Percentiles rank a stretch among this genome's conserved stretches.
These are phyloP conservation scores for Tarenaya hassleriana DNA, from an alignment of 345 rosid species.

Conservation along the genomic window DNA sequence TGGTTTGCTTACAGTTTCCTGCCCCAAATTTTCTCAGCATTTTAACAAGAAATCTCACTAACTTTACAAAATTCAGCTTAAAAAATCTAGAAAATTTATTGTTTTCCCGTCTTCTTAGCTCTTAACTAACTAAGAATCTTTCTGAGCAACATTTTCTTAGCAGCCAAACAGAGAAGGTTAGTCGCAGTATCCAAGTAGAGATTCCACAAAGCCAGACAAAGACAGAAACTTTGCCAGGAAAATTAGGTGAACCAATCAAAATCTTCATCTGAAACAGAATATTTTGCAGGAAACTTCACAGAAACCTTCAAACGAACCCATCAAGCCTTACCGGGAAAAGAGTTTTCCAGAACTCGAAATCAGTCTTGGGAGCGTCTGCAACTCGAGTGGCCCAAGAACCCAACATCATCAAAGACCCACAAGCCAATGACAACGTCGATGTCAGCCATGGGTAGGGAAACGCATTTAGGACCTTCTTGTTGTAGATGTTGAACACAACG, in stretches of 20 bases:
- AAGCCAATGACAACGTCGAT: slow-evolving; percentile 84
- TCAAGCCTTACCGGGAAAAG: slow-evolving; percentile 64
- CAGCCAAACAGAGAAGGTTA: too few relatives aligned
- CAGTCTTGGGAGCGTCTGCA: slow-evolving; percentile 79
- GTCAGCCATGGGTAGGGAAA: slow-evolving; percentile 98
- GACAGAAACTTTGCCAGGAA: background rate
- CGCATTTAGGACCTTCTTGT: slow-evolving; percentile 91
- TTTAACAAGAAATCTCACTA: too few relatives aligned
- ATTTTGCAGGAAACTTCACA: background rate
- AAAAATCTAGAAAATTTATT: too few relatives aligned
- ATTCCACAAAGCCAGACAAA: background rate
- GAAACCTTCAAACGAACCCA: background rate
- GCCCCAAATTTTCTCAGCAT: too few relatives aligned
- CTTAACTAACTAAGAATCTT: too few relatives aligned
- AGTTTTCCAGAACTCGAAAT: slow-evolving; percentile 77
- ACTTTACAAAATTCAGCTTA: too few relatives aligned
- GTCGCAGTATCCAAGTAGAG: background rate
- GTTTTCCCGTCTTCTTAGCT: too few relatives aligned
- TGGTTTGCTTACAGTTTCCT: too few relatives aligned
- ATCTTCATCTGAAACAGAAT: background rate
- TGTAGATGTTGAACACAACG: slow-evolving; percentile 91
- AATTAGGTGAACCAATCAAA: background rate
- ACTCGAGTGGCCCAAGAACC: slow-evolving; percentile 78
- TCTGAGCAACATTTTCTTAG: too few relatives aligned
- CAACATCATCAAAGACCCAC: slow-evolving; percentile 84